A percentile compares a stretch with the other conserved stretches of the same genome.
Conservation (phyloP, 495 filamentous ascomycete species). For the Aspergillus egyptiacus region DNA sequence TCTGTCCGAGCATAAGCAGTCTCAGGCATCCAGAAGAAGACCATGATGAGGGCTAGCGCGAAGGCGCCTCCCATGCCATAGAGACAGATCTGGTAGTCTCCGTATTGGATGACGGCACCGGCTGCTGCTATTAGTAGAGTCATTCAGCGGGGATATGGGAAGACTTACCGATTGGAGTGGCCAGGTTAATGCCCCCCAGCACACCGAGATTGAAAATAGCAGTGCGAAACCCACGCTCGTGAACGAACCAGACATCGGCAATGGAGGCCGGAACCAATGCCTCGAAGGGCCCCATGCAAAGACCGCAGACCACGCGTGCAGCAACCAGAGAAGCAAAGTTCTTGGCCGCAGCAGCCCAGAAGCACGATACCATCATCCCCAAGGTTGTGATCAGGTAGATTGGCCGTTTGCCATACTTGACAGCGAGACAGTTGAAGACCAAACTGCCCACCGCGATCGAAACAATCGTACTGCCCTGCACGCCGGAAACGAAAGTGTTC, state of each 20-base stretch:
- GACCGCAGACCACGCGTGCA: constrained; percentile 31
- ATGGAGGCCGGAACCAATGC: constrained; percentile 29
- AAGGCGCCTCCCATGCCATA: constrained; percentile 39
- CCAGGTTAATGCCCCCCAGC: constrained; percentile 40
- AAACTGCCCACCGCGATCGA: constrained; percentile 50
- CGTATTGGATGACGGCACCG: constrained; percentile 26
- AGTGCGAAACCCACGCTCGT: constrained; percentile 58
- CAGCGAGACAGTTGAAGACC: constrained; percentile 57
- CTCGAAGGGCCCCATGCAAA: constrained; percentile 30
- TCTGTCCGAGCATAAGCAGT: constrained; percentile 29
- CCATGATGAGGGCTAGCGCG: constrained; percentile 28
- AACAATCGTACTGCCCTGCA: constrained; percentile 26
- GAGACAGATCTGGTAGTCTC: constrained; percentile 27
- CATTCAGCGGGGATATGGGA: neutral
- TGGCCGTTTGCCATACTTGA: constrained; percentile 58
- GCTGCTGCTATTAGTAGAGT: constrained; percentile 18
- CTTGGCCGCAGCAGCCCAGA: constrained; percentile 56
- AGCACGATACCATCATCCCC: constrained; percentile 51
- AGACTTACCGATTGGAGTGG: constrained; percentile 35
- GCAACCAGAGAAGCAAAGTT: constrained; percentile 54
- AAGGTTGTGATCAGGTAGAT: constrained; percentile 53
- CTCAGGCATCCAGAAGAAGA: constrained; percentile 43
- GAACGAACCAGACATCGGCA: constrained; percentile 47
- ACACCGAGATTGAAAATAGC: constrained; percentile 62
- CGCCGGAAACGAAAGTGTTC: constrained; percentile 30